Evolutionary conservation across 768 basidiomycete species (phyloP).

Genomic region (Tricholoma saponaceum): DNA sequence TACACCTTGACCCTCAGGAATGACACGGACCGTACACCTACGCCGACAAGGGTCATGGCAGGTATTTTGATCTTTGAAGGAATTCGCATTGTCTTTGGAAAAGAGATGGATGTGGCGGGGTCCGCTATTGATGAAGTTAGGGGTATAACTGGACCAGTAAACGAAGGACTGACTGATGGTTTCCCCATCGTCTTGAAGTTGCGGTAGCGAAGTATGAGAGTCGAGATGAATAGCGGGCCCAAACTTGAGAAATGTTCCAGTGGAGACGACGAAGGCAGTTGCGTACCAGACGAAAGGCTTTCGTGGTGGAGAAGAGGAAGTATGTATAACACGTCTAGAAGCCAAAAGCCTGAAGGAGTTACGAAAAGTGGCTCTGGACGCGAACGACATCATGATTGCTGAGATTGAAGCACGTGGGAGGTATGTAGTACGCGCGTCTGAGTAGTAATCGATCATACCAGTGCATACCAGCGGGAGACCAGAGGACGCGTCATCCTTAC

Average conservation of each 20-base stretch:
- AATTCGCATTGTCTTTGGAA: constrained; percentile 62
- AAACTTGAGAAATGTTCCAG: constrained; percentile 2
- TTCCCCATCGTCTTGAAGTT: constrained; percentile 2
- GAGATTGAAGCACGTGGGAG: neutral
- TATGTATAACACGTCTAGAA: constrained; percentile 4
- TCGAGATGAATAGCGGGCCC: constrained; percentile 13
- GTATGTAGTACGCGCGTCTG: neutral
- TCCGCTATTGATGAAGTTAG: constrained; percentile 45
- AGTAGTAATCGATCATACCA: too few relatives aligned
- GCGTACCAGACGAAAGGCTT: constrained; percentile 10
- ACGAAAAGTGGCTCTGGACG: neutral
- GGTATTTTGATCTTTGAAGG: constrained; percentile 62
- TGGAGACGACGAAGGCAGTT: constrained; percentile 7
- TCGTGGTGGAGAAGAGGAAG: neutral
- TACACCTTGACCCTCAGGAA: constrained; percentile 89
- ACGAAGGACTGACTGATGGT: constrained; percentile 6
- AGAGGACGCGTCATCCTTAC: constrained; percentile 1
- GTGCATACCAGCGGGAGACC: too few relatives aligned
- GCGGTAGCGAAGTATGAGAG: neutral
- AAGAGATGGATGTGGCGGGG: constrained; percentile 68
- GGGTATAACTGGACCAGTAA: neutral
- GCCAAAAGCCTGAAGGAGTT: constrained; percentile 4
- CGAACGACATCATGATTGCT: constrained; percentile 1
- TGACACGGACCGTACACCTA: constrained; percentile 86
- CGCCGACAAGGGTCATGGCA: constrained; percentile 67